phyloP scores from a whole-genome alignment of 2,329 filamentous ascomycete species.

The Beauveria sp. region DNA sequence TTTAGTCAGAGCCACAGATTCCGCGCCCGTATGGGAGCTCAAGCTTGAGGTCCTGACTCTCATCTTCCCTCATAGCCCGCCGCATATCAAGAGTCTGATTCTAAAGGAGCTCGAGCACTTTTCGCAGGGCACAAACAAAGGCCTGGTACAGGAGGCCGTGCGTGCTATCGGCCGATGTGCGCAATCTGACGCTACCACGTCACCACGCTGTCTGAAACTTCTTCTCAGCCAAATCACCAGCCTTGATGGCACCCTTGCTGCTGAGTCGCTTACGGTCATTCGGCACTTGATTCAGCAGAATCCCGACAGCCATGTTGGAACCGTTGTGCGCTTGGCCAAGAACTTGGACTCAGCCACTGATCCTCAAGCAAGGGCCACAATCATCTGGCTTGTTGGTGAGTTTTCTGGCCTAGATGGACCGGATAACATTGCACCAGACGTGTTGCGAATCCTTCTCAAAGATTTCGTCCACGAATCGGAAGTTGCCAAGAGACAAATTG shows the following conservation, averaged over 20 bases:
- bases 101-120: constrained; percentile 93
- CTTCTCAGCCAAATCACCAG: constrained; percentile 83
- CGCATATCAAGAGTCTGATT: constrained; percentile 74
- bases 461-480: constrained; percentile 80
- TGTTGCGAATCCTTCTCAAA: constrained; percentile 79
- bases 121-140: constrained; percentile 63
- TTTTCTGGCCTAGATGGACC: constrained; percentile 74
- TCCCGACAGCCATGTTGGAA: constrained; percentile 70
- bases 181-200: constrained; percentile 63
- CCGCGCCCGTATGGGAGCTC: constrained; percentile 75
- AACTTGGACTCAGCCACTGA: constrained; percentile 85
- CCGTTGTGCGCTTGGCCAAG: constrained; percentile 81
- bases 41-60: constrained; percentile 89
- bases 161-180: constrained; percentile 90
- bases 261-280: constrained; percentile 90
- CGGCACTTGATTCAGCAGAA: constrained; percentile 92
- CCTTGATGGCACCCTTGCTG: constrained; percentile 78
- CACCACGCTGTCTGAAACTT: constrained; percentile 72
- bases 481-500: constrained; percentile 80
- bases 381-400: constrained; percentile 96
- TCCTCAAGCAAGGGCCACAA: constrained; percentile 82
- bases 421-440: constrained; percentile 87
- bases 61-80: constrained; percentile 75
- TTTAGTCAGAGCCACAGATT: constrained; percentile 71
- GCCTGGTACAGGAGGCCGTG: constrained; percentile 80